Evolutionary conservation across 179 eudicot genomes (phyloP), one percentile per base, ranked within the genome.

Genomic region (Beta lomatogona): DNA sequence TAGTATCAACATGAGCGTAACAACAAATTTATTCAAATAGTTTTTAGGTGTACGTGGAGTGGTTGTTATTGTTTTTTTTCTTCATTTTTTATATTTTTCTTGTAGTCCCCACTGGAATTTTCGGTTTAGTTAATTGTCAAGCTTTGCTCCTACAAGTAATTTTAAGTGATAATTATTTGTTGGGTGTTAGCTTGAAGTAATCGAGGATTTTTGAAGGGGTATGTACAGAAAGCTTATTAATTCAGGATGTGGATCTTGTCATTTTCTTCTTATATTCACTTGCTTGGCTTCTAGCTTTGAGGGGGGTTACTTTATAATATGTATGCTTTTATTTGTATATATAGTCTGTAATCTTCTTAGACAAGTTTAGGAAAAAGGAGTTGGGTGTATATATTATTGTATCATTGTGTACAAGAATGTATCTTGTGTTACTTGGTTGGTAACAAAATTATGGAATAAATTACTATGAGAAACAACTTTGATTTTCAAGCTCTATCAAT

Each of bases 241-340:
- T 36, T 36, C 41, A 72, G 44, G 44, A 72, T 6, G 14, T 13
- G n/a, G n/a, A n/a, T 73, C 9, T 55, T 73, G 77, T 53, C 63
- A 73, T 73, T 63, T 73, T 52, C 6, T 73, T 28, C 9, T 28
- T 73, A 63, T n/a, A 54, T 10, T 25, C 77, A 25, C 8, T 73
- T 54, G 54, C 61, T 53, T 73, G 77, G 77, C 77, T 25, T 28
- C 28, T 53, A 73, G 63, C 61, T 73, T 73, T 73, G 19, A 13
- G 28, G 18, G 18, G 55, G 60, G 76, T 73, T 70, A 2, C 8
- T 7, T 8, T 44, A 53, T 68, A 68, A 16, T 36, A 5, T 15
- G 72, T 25, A 44, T 31, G 59, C 21, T 73, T n/a, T n/a, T n/a
- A n/a, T n/a, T n/a, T 54, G 64, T 55, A 71, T 21, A 52, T 36